Percentiles rank a stretch among this genome's conserved stretches.
These are phyloP conservation scores for Botrytis hyacinthi DNA, from an alignment of 2,329 filamentous ascomycete species.

Conservation along the genomic window DNA sequence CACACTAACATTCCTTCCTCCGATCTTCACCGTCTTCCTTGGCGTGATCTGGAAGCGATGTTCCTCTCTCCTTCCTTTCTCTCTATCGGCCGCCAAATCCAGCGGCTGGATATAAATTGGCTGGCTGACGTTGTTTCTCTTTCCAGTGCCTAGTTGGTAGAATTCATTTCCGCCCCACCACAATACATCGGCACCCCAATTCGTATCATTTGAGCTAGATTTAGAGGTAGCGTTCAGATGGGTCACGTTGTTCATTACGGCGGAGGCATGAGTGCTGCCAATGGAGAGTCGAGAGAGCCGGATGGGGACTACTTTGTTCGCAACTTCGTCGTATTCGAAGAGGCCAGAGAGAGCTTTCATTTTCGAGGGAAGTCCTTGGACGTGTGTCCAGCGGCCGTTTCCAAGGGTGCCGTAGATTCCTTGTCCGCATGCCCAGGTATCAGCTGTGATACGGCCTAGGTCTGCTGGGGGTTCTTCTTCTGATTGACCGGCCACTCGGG, in stretches of 20 bases:
- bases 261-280: slow-evolving; percentile 77
- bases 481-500: slow-evolving; percentile 50
- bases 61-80: slow-evolving; percentile 61
- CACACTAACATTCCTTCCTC: slow-evolving; percentile 68
- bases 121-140: slow-evolving; percentile 72
- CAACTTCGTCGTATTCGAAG: slow-evolving; percentile 80
- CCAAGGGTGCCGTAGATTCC: slow-evolving; percentile 83
- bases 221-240: slow-evolving; percentile 48
- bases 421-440: slow-evolving; percentile 83
- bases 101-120: slow-evolving; percentile 78
- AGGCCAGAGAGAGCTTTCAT: slow-evolving; percentile 80
- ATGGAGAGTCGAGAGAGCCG: slow-evolving; percentile 69
- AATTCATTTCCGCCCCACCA: slow-evolving; percentile 96
- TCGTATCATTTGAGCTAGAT: slow-evolving; percentile 63
- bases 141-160: slow-evolving; percentile 90
- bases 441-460: slow-evolving; percentile 61
- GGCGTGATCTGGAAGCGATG: slow-evolving; percentile 82
- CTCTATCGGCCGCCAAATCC: slow-evolving; percentile 62
- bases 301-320: slow-evolving; percentile 70
- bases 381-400: slow-evolving; percentile 85
- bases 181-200: slow-evolving; percentile 84
- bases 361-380: slow-evolving; percentile 74
- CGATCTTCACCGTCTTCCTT: slow-evolving; percentile 64
- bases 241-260: slow-evolving; percentile 79
- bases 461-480: slow-evolving; percentile 42